Evolutionary conservation across 331 rosid species (phyloP).

Genomic region (Malus hybrid): DNA sequence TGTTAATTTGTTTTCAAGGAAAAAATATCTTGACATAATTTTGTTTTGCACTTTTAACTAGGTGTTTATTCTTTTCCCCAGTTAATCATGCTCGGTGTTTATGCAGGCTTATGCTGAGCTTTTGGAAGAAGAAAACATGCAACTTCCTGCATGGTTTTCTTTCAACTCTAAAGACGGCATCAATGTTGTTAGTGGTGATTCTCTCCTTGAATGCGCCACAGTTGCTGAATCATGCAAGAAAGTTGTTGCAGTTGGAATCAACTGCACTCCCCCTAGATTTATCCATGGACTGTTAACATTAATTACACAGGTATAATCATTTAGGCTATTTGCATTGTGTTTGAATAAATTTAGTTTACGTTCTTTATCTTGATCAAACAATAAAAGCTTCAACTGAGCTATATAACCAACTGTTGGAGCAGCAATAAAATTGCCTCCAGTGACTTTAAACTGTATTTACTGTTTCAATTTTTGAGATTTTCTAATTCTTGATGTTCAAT

Average conservation of each 20-base stretch:
- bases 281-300: constrained; percentile 57
- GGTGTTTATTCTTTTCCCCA: not conserved
- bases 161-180: constrained; percentile 94
- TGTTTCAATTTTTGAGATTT: not conserved
- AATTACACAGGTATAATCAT: constrained; percentile 55
- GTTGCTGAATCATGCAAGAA: constrained; percentile 78
- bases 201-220: constrained; percentile 55
- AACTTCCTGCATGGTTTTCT: constrained; percentile 81
- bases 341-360: not conserved
- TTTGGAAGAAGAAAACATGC: constrained; percentile 68
- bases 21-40: not conserved
- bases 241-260: constrained; percentile 80
- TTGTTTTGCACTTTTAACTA: not conserved
- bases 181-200: constrained; percentile 88
- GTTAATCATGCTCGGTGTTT: constrained; percentile 3
- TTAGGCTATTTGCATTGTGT: constrained; percentile 2
- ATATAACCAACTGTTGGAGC: not conserved
- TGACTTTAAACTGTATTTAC: not conserved
- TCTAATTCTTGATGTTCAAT: not conserved
- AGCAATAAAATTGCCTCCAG: not conserved
- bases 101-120: constrained; percentile 80
- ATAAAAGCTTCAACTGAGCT: not conserved
- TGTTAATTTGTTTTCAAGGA: not conserved
- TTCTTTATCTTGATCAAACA: not conserved
- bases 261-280: constrained; percentile 96